Base-by-base conservation (phyloP, 768 basidiomycete species). In the Termitomyces sp. region DNA sequence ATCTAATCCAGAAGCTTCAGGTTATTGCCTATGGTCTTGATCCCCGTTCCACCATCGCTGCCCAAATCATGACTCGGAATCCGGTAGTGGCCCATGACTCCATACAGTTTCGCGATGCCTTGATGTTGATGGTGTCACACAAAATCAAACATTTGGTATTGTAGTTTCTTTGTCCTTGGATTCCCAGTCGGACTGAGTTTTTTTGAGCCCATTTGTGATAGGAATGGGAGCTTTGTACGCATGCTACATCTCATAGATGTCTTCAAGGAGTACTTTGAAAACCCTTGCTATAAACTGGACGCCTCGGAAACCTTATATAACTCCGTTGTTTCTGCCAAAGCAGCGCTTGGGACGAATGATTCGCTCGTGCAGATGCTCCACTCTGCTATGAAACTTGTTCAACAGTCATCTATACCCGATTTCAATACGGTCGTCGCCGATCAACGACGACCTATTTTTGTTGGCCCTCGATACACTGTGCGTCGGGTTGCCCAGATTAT, bases 1-100 rank as follows among this genome's bases (percentile, higher is more conserved):
- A 10, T 56, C n/a, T 56, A 26, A 31, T 33, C 4, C 18, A 44
- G 13, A 28, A 1, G 16, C 22, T 29, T 49, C 20, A 59, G 58
- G 48, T 49, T 3, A 28, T 59, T n/a, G 58, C 48, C 1, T 41
- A 55, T 41, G 58, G 58, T 12, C 58, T 49, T 31, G 53, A 59
- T 51, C 58, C 58, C 6, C 41, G 41, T 39, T 45, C 36, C 24
- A 59, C 58, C 12, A 29, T 36, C 26, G 29, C 55, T 9, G 28
- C 48, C 22, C 52, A 55, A 20, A 31, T 59, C 15, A 59, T 59
- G 58, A 59, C 58, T n/a, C 58, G 9, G 7, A 41, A 59, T 29
- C 58, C 53, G 3, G 42, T 46, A 4, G 53, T 54, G 16, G 31
- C 22, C 36, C 20, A 4, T 9, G 48, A 59, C 24, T 13, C 58